These are phyloP conservation scores for Lactifluus subvellereus DNA, from an alignment of 768 basidiomycete genomes.

Conservation along the genomic window DNA sequence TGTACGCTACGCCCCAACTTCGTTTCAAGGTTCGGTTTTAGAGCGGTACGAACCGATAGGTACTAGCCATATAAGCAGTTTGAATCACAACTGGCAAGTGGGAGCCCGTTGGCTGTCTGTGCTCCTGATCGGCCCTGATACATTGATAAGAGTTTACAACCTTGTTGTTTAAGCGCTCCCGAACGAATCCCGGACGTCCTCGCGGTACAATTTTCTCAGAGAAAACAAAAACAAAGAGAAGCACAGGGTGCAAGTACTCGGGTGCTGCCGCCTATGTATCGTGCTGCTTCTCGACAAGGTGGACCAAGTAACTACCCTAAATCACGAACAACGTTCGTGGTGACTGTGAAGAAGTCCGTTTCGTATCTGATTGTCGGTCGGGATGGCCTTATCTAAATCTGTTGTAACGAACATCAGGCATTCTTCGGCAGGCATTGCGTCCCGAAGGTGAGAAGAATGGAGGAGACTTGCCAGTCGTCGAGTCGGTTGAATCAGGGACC, in stretches of 20 bases:
- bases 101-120: neutral
- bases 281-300: neutral
- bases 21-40: conserved; percentile 6
- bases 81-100: conserved; percentile 2
- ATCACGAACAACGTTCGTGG: neutral
- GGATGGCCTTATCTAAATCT: neutral
- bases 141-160: conserved; percentile 13
- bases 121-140: conserved; percentile 5
- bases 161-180: neutral
- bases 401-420: neutral
- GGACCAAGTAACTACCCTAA: neutral
- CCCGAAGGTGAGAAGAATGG: neutral
- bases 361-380: neutral
- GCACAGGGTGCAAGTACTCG: neutral
- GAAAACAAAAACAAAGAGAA: neutral
- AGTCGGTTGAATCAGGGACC: neutral
- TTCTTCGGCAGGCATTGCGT: neutral
- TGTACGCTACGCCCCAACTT: neutral
- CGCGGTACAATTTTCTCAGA: neutral
- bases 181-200: conserved; percentile 3
- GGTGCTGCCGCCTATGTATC: neutral
- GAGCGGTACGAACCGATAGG: neutral
- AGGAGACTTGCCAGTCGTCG: neutral
- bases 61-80: neutral
- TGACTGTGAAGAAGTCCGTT: neutral